Evolutionary conservation across 495 filamentous ascomycete genomes (phyloP), one percentile per base, ranked within the genome.

Genomic region (Amorphotheca resinae): DNA sequence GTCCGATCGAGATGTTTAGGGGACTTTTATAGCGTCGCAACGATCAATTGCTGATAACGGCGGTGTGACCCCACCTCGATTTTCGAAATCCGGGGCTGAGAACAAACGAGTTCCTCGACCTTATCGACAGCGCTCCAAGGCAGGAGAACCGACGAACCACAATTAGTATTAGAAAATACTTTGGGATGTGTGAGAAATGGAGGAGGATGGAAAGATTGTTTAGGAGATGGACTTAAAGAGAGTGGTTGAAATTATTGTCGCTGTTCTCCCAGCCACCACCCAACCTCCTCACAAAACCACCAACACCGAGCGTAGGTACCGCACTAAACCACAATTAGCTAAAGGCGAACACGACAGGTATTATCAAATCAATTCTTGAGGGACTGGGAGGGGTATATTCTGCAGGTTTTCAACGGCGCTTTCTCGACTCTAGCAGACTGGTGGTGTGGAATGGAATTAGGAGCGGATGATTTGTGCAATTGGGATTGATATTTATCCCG

Each of bases 121-220:
- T 9, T 16, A 26, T 17, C 9, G 18, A 23, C 22, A 42, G 38
- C 38, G 11, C 33, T 26, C 20, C 30, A 26, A 31, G 25, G 42
- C 12, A 38, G 30, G 38, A 33, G 38, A 15, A 51, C 18, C 14
- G 35, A 41, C 20, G 8, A 22, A 32, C 41, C 41, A 42, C 21
- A 41, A 37, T 40, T 25, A 49, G 41, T 35, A 37, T 40, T 25
- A 49, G 41, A 49, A 41, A 15, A n/a, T 3, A 9, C 9, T 21
- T 16, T 32, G 12, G 37, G 33, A 36, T 40, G 21, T 45, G 34
- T 52, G 44, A 44, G 41, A 40, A 52, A 44, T 44, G 34, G 49
- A 33, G 15, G 32, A 40, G 45, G 33, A 46, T 8, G 16, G 33
- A 33, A 25, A 15, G 34, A 11, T 22, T 22, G 22, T 9, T n/a